A percentile compares a stretch with the other conserved stretches of the same genome.
phyloP scores from a whole-genome alignment of 306 rosid species.

The Fagus crenata region DNA sequence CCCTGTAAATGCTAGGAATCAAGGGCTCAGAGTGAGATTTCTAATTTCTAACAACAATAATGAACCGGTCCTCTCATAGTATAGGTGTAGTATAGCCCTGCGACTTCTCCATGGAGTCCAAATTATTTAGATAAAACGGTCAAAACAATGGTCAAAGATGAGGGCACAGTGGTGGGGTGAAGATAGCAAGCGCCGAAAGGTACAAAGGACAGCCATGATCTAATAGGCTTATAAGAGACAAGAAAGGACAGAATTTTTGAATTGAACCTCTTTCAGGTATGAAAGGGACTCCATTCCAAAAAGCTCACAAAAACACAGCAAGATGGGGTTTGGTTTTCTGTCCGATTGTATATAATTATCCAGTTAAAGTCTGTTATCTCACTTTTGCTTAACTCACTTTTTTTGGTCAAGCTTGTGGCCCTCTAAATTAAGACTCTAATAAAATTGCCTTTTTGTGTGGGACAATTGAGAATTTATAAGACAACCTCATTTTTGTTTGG shows the following conservation, averaged over 20 bases:
- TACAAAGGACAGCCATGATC: constrained; percentile 54
- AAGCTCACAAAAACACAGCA: constrained; percentile 34
- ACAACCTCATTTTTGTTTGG: not conserved
- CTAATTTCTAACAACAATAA: no score
- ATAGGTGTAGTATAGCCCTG: not conserved
- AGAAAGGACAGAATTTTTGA: constrained; percentile 40
- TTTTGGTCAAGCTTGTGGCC: constrained; percentile 53
- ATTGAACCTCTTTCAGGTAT: constrained; percentile 32
- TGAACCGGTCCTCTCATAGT: no score
- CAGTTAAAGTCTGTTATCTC: constrained; percentile 30
- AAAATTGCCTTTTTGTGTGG: constrained; percentile 34
- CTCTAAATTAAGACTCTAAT: constrained; percentile 43
- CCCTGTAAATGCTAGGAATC: not conserved
- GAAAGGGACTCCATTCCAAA: constrained; percentile 35
- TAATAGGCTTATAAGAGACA: constrained; percentile 48
- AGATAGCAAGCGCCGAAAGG: constrained; percentile 81
- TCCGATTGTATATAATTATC: constrained; percentile 40
- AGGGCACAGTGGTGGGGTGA: constrained; percentile 48
- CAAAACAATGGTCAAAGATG: constrained; percentile 63
- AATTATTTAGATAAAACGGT: constrained; percentile 22
- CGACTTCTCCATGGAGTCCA: no score
- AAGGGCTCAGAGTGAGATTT: not conserved
- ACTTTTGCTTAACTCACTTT: constrained; percentile 50
- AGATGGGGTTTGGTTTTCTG: constrained; percentile 41
- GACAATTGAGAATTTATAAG: constrained; percentile 16